Conservation (phyloP, 1,139 yeast species). For the Zygotorulaspora mrakii region DNA sequence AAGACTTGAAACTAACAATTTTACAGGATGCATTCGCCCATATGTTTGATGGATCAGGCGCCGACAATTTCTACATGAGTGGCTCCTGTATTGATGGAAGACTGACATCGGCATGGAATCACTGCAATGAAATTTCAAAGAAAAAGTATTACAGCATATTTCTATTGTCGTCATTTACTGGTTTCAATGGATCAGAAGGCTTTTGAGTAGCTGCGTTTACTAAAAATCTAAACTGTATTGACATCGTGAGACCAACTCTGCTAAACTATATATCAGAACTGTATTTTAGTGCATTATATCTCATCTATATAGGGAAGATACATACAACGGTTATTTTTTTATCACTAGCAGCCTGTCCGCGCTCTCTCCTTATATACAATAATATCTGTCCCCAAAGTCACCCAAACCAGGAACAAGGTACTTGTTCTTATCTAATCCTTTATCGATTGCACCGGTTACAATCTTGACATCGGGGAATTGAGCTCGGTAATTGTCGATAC, state of each 20-base stretch:
- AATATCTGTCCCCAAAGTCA: slow-evolving; percentile 96
- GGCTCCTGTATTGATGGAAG: slow-evolving; percentile 80
- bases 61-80: slow-evolving; percentile 72
- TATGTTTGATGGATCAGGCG: slow-evolving; percentile 76
- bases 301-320: slow-evolving; percentile 4
- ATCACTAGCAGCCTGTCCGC: too few relatives aligned
- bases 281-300: too few relatives aligned
- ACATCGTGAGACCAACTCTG: too few relatives aligned
- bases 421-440: slow-evolving; percentile 75
- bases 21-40: slow-evolving; percentile 66
- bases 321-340: too few relatives aligned
- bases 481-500: slow-evolving; percentile 70
- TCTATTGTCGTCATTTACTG: slow-evolving; percentile 63
- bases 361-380: slow-evolving; percentile 77
- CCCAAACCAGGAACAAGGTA: slow-evolving; percentile 94
- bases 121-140: slow-evolving; percentile 64
- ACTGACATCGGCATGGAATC: slow-evolving; percentile 74
- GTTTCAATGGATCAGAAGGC: slow-evolving; percentile 70
- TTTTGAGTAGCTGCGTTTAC: too few relatives aligned
- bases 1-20: slow-evolving; percentile 49
- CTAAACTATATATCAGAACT: too few relatives aligned
- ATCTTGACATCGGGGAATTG: slow-evolving; percentile 81
- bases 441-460: slow-evolving; percentile 90
- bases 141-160: slow-evolving; percentile 61
- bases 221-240: too few relatives aligned